Evolutionary conservation across 306 rosid species (phyloP).

Genomic region (Boehmeria nivea): DNA sequence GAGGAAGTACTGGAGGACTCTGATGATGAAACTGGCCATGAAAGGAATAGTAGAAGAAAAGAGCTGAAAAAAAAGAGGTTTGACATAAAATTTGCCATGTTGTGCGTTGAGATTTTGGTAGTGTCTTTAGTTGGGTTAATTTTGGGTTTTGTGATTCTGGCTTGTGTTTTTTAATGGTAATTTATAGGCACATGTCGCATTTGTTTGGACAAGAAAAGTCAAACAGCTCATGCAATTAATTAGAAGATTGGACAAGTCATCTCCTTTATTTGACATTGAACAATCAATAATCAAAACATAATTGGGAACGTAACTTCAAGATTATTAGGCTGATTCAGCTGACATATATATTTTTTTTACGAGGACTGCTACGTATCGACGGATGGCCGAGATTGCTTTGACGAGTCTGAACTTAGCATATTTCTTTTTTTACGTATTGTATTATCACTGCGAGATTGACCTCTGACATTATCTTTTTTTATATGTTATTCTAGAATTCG

Average conservation of each 20-base stretch:
- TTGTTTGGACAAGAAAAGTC: neutral
- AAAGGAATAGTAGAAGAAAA: constrained; percentile 8
- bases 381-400: no score
- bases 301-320: no score
- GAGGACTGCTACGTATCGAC: no score
- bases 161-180: neutral
- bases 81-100: constrained; percentile 3
- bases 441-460: no score
- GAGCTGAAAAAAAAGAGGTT: neutral
- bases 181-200: neutral
- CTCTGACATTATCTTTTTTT: no score
- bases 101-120: neutral
- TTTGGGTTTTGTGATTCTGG: neutral
- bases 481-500: no score
- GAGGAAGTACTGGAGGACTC: constrained; percentile 1
- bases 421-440: no score
- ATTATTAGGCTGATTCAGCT: no score
- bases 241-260: constrained; percentile 4
- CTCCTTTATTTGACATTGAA: constrained; percentile 1
- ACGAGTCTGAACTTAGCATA: no score
- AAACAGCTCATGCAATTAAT: neutral
- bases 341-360: neutral
- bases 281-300: neutral
- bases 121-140: no score
- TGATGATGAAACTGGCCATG: constrained; percentile 8